These are phyloP conservation scores for Eutrema japonicum DNA, from an alignment of 345 rosid species.

Conservation along the genomic window DNA sequence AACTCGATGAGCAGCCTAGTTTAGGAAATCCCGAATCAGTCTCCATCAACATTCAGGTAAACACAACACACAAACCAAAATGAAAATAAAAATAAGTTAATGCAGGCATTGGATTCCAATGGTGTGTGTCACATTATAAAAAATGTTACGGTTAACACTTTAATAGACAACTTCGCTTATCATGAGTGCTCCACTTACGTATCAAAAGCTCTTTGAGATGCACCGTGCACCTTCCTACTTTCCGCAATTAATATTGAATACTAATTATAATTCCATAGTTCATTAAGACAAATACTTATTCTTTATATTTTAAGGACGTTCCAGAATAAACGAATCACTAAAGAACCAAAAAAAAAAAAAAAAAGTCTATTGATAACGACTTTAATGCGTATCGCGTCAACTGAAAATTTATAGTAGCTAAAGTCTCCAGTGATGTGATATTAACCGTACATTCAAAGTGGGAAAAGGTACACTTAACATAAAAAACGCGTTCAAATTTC, in stretches of 20 bases:
- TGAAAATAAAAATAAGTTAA: neutral
- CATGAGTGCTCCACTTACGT: slow-evolving; percentile 48
- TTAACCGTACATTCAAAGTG: slow-evolving; percentile 42
- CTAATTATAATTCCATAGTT: neutral
- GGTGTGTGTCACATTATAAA: slow-evolving; percentile 29
- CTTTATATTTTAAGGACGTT: slow-evolving; percentile 29
- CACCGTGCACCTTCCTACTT: slow-evolving; percentile 31
- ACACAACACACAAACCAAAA: slow-evolving; percentile 4
- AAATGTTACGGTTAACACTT: slow-evolving; percentile 10
- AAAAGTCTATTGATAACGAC: slow-evolving; percentile 39
- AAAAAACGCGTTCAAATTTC: slow-evolving; percentile 10
- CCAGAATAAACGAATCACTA: slow-evolving; percentile 36
- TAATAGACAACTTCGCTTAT: slow-evolving; percentile 42
- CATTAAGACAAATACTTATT: neutral
- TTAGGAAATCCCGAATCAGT: neutral
- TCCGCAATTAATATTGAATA: slow-evolving; percentile 19
- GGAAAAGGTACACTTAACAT: slow-evolving; percentile 30
- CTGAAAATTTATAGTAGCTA: neutral
- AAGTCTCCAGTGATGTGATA: slow-evolving; percentile 27
- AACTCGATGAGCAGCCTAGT: neutral
- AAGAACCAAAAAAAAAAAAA: slow-evolving; percentile 9
- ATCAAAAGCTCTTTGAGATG: slow-evolving; percentile 36
- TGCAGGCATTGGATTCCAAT: slow-evolving; percentile 41
- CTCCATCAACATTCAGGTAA: slow-evolving; percentile 3
- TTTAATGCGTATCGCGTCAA: slow-evolving; percentile 40